Conservation (phyloP, 441 rosid genomes). For the Geranium incanum region DNA sequence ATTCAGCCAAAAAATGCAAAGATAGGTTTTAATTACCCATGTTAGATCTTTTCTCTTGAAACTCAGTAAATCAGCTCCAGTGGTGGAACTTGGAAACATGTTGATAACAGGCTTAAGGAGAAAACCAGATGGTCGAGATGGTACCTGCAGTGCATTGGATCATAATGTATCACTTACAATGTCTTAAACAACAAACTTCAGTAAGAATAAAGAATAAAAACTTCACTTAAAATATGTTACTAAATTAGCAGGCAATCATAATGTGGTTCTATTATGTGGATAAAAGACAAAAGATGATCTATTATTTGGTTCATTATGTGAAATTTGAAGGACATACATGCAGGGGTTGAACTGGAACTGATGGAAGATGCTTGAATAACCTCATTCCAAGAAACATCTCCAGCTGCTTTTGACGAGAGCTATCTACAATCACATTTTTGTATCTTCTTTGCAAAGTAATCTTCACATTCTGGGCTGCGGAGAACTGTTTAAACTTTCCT, state of each 20-base stretch:
- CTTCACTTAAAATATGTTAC: neutral
- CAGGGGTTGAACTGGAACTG: slow-evolving; percentile 72
- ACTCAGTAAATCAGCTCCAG: slow-evolving; percentile 63
- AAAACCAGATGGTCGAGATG: slow-evolving; percentile 74
- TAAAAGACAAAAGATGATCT: neutral
- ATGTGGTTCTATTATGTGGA: neutral
- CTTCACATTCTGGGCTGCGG: slow-evolving; percentile 88
- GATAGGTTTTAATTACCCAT: slow-evolving; percentile 56
- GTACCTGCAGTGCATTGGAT: slow-evolving; percentile 47
- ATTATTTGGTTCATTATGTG: neutral
- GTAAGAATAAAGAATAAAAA: neutral
- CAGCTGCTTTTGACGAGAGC: slow-evolving; percentile 95
- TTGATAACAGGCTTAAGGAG: slow-evolving; percentile 79
- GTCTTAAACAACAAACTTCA: slow-evolving; percentile 6
- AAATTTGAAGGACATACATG: slow-evolving; percentile 45
- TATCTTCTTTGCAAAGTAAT: slow-evolving; percentile 89
- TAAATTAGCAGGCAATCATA: neutral
- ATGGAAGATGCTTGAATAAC: slow-evolving; percentile 94
- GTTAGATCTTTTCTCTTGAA: slow-evolving; percentile 63
- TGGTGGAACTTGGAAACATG: slow-evolving; percentile 45
- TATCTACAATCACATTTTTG: slow-evolving; percentile 78
- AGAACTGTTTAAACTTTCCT: slow-evolving; percentile 79
- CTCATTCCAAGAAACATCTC: slow-evolving; percentile 94
- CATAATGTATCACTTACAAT: slow-evolving; percentile 16
- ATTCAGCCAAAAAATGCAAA: slow-evolving; percentile 16